These are phyloP conservation scores for Polyplosphaeria fusca DNA, from an alignment of 495 filamentous ascomycete genomes.

Conservation along the genomic window DNA sequence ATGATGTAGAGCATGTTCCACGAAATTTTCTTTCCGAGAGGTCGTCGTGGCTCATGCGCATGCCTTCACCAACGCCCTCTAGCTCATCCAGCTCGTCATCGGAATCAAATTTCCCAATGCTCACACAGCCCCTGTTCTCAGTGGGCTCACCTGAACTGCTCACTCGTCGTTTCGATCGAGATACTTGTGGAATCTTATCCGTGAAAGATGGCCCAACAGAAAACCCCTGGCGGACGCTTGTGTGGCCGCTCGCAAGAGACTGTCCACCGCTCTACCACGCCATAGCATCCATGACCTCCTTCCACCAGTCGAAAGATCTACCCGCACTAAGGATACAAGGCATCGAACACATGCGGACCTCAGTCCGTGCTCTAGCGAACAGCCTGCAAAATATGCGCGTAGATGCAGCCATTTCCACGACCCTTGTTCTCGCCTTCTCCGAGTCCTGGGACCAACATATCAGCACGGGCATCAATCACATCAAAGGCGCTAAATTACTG, in stretches of 20 bases:
- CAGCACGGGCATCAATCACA: constrained; percentile 69
- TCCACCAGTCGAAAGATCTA: constrained; percentile 63
- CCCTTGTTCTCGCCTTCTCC: constrained; percentile 69
- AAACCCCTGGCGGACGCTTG: constrained; percentile 73
- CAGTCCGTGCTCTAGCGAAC: constrained; percentile 56
- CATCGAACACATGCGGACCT: constrained; percentile 69
- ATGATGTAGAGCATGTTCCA: constrained; percentile 61
- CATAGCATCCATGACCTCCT: constrained; percentile 70
- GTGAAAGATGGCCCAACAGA: constrained; percentile 69
- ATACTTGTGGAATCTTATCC: constrained; percentile 75
- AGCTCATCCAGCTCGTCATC: constrained; percentile 33
- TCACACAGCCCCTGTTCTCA: constrained; percentile 45
- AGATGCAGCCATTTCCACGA: constrained; percentile 71
- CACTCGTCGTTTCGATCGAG: constrained; percentile 62
- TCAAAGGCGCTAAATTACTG: constrained; percentile 65
- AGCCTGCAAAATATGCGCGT: constrained; percentile 59
- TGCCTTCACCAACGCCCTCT: constrained; percentile 28
- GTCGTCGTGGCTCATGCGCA: constrained; percentile 42
- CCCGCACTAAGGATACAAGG: constrained; percentile 60
- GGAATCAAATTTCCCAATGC: constrained; percentile 18
- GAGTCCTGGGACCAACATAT: constrained; percentile 78
- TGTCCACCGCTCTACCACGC: constrained; percentile 73
- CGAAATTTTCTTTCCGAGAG: constrained; percentile 43
- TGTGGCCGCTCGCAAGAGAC: constrained; percentile 68
- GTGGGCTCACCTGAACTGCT: constrained; percentile 61